Conservation (phyloP, 805 yeast species). For the Debaryomyces hansenii region DNA sequence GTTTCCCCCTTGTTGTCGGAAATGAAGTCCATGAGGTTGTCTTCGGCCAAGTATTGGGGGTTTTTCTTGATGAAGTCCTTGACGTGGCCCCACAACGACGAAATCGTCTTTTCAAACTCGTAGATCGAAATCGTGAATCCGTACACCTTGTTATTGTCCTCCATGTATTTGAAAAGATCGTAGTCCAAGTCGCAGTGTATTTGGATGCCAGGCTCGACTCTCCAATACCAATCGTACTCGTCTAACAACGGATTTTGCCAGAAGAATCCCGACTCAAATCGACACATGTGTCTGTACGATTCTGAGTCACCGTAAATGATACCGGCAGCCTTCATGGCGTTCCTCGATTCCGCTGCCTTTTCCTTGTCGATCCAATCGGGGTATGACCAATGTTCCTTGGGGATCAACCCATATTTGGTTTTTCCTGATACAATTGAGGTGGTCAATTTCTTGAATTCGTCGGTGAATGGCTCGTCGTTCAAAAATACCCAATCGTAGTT, state of each 20-base stretch:
- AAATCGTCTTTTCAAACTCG: constrained; percentile 83
- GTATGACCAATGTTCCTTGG: constrained; percentile 84
- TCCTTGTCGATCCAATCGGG: constrained; percentile 80
- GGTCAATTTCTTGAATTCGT: constrained; percentile 74
- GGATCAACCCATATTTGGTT: constrained; percentile 76
- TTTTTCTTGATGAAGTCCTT: constrained; percentile 62
- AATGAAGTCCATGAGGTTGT: constrained; percentile 69
- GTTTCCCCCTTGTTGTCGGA: constrained; percentile 66
- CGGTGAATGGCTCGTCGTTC: constrained; percentile 82
- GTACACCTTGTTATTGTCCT: constrained; percentile 73
- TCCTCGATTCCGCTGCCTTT: constrained; percentile 65
- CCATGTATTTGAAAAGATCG: constrained; percentile 84
- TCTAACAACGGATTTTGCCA: constrained; percentile 72
- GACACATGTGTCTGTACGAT: constrained; percentile 89
- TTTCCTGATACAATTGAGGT: constrained; percentile 70
- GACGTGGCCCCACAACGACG: constrained; percentile 78
- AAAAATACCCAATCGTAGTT: constrained; percentile 95
- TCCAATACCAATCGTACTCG: constrained; percentile 90
- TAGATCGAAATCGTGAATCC: constrained; percentile 83
- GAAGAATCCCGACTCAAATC: constrained; percentile 89
- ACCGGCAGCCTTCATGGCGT: constrained; percentile 51
- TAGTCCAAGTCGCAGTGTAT: constrained; percentile 80
- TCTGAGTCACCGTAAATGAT: constrained; percentile 75
- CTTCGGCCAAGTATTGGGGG: constrained; percentile 60
- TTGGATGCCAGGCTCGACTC: constrained; percentile 86